Percentiles rank a stretch among this genome's conserved stretches.
These are phyloP conservation scores for Mycosphaerella sp. DNA, from an alignment of 2,329 filamentous ascomycete genomes.

Conservation along the genomic window DNA sequence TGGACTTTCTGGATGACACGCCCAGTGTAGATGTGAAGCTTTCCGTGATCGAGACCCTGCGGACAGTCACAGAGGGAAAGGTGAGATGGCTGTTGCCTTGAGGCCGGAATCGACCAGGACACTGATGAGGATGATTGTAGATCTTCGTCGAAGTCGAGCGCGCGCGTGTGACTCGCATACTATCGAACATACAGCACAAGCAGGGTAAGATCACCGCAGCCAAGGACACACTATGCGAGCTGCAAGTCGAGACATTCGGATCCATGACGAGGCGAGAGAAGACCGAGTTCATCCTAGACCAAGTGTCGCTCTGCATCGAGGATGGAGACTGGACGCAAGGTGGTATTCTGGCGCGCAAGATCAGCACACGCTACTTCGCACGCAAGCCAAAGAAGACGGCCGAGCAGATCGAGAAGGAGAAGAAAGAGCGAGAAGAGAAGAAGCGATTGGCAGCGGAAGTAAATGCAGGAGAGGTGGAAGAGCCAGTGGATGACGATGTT, in stretches of 20 bases:
- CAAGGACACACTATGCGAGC: constrained; percentile 87
- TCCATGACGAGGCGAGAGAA: constrained; percentile 97
- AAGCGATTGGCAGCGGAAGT: constrained; percentile 59
- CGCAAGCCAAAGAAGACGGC: constrained; percentile 85
- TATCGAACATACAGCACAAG: constrained; percentile 95
- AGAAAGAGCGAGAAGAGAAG: constrained; percentile 77
- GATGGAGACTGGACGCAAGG: constrained; percentile 95
- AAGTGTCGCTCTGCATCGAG: constrained; percentile 91
- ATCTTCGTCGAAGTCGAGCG: constrained; percentile 99
- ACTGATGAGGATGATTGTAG: constrained; percentile 36
- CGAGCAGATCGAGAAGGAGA: constrained; percentile 84
- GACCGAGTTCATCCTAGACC: constrained; percentile 96
- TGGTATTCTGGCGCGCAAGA: constrained; percentile 88
- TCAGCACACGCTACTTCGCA: constrained; percentile 86
- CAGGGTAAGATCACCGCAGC: constrained; percentile 89
- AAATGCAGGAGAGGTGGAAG: constrained; percentile 59
- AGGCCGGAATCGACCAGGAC: background rate
- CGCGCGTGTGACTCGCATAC: constrained; percentile 85
- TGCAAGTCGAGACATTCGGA: constrained; percentile 98
- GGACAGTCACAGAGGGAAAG: constrained; percentile 97
- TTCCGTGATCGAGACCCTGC: constrained; percentile 85
- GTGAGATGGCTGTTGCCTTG: constrained; percentile 36
- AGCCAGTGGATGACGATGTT: constrained; percentile 79
- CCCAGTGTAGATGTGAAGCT: constrained; percentile 83
- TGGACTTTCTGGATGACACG: constrained; percentile 81